Evolutionary conservation across 2,329 filamentous ascomycete species (phyloP), one percentile per base, ranked within the genome.

Genomic region (Cyphellophora europaea): DNA sequence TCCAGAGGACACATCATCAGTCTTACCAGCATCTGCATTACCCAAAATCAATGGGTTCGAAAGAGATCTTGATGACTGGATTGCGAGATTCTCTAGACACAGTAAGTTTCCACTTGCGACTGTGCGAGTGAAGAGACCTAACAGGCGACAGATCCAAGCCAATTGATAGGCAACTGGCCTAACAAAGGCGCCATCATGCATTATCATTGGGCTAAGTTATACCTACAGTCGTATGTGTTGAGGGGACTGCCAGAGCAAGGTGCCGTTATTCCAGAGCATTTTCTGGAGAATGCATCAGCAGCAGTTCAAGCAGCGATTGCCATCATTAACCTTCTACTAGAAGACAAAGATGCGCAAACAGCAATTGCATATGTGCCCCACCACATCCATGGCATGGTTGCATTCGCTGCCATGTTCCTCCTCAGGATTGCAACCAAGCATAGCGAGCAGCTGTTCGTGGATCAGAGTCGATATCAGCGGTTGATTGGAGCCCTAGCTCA

Each of bases 121-220:
- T n/a, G n/a, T n/a, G n/a, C n/a, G n/a, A n/a, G n/a, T n/a, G n/a
- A n/a, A n/a, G n/a, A n/a, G n/a, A n/a, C n/a, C n/a, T n/a, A n/a
- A n/a, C n/a, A n/a, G n/a, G n/a, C 5, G 33, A 18, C 37, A 69
- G 65, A 54, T 30, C 60, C 61, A 19, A 66, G 65, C 40, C 56
- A 58, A 36, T 60, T 66, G 41, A 57, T 71, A 21, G 60, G 63
- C 25, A 56, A 59, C 33, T 71, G 69, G 45, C 67, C 67, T 13
- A 60, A 63, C 35, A 68, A 68, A 49, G 66, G 64, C 15, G 65
- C 69, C 5, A 56, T 57, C 17, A 54, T 71, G 40, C 65, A 71
- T 44, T 68, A 67, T 40, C 56, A 70, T 47, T 71, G 69, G 45
- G 68, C 65, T 30, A 61, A 66, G 31, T 51, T 72, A 12, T 65